Conservation (phyloP, 192 early-diverging fungal genomes). For the Umbelopsis isabellina region DNA sequence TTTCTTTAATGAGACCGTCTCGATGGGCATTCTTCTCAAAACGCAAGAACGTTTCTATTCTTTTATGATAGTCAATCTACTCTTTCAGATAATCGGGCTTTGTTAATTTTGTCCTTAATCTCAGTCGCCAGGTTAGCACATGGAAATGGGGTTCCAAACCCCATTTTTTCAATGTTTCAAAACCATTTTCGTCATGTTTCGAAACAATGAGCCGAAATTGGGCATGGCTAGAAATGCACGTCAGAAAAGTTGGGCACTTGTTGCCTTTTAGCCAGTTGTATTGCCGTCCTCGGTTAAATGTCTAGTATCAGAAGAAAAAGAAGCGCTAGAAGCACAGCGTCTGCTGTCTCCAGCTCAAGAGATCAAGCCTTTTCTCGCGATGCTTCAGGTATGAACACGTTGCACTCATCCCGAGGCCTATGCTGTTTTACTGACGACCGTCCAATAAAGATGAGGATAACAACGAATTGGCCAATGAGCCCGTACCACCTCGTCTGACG, state of each 20-base stretch:
- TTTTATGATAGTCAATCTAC: not conserved
- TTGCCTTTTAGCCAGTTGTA: too few species aligned
- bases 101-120: too few species aligned
- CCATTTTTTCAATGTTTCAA: too few species aligned
- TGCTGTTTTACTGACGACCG: not conserved
- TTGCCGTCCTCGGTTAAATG: too few species aligned
- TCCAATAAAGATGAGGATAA: not conserved
- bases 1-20: too few species aligned
- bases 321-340: not conserved
- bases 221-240: too few species aligned
- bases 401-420: not conserved
- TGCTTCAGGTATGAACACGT: not conserved
- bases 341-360: not conserved
- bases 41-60: not conserved
- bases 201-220: too few species aligned
- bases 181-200: too few species aligned
- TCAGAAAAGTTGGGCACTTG: too few species aligned
- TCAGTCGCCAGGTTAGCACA: too few species aligned
- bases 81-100: too few species aligned
- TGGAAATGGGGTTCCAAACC: too few species aligned
- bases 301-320: constrained; percentile 5
- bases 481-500: not conserved
- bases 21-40: not conserved
- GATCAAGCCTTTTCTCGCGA: constrained; percentile 8
- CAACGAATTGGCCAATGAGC: not conserved